Evolutionary conservation across 169 alveolate species (phyloP).

Genomic region (Plasmodium malariae): DNA sequence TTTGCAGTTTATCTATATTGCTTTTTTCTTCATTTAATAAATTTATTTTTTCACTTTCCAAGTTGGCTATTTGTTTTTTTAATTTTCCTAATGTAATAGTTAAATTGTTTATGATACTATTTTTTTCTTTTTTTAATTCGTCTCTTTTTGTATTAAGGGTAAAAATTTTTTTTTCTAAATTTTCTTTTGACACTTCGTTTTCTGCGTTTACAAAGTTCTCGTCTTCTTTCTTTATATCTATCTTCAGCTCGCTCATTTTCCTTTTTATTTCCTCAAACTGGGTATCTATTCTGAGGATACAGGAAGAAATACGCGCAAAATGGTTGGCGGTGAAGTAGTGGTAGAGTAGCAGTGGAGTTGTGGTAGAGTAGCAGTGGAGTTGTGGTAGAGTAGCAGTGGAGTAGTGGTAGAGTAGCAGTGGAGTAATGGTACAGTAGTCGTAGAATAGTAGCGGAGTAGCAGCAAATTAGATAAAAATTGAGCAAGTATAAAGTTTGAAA

Average conservation of each 20-base stretch:
- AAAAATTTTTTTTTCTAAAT: constrained; percentile 35
- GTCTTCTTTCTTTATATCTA: constrained; percentile 23
- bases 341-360: no score
- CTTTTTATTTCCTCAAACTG: constrained; percentile 49
- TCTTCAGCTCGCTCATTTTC: constrained; percentile 45
- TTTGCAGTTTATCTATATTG: constrained; percentile 29
- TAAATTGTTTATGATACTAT: constrained; percentile 36
- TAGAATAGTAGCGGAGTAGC: no score
- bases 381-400: no score
- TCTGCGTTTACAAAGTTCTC: background rate
- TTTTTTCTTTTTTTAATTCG: constrained; percentile 60
- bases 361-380: no score
- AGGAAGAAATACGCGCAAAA: no score
- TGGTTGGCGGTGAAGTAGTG: no score
- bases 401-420: no score
- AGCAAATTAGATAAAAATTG: no score
- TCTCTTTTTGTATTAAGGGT: constrained; percentile 51
- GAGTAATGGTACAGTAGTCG: no score
- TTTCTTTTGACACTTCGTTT: constrained; percentile 28
- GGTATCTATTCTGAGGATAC: constrained; percentile 7
- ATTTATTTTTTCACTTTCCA: constrained; percentile 44
- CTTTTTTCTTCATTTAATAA: constrained; percentile 56
- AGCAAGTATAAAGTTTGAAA: no score
- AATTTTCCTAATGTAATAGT: constrained; percentile 4
- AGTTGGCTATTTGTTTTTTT: constrained; percentile 42